Evolutionary conservation across 2,329 filamentous ascomycete genomes (phyloP), one percentile per base, ranked within the genome.

Genomic region (Ilyonectria destructans): DNA sequence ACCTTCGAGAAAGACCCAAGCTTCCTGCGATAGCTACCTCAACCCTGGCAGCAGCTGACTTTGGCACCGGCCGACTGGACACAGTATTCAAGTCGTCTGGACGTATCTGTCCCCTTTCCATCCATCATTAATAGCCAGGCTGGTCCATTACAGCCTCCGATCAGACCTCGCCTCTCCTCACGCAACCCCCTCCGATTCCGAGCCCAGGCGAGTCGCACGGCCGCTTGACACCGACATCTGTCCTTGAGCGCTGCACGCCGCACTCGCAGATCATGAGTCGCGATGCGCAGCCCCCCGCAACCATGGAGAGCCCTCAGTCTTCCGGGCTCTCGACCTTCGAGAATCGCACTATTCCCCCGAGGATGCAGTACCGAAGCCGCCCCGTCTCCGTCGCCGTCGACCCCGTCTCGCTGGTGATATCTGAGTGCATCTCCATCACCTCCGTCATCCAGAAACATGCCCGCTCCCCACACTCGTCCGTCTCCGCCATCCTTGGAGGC

Each of bases 371-470:
- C 75, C 84, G 88, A 75, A 89, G 85, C 75, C 86, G 88, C 19
- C 88, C 88, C 7, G 87, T 95, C 35, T 90, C 93, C 37, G 94
- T 97, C 70, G 94, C 95, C 49, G 92, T 97, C 73, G 94, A 97
- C 77, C 95, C 95, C 1, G 92, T 97, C 65, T 95, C 95, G 56
- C 86, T 99, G 76, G 95, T 99, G 72, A 97, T 97, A 71, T 97
- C 96, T 82, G 96, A 99, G 91, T 99, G 96, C 82, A 98, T 98
- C 79, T 96, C 95, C 52, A 96, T 99, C 83, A 98, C 96, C 15
- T 98, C 96, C 70, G 95, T 95, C 69, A 98, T 99, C 89, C 95
- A 97, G 78, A 99, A 99, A 84, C 92, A 98, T 88, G 93, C 95
- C 71, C 93, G 96, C 72, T 98, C 96, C 87, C 94, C 95, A 55